Percentiles rank a stretch among this genome's conserved stretches.
phyloP scores from a whole-genome alignment of 2,329 filamentous ascomycete genomes.

The Stylonectria norvegica region DNA sequence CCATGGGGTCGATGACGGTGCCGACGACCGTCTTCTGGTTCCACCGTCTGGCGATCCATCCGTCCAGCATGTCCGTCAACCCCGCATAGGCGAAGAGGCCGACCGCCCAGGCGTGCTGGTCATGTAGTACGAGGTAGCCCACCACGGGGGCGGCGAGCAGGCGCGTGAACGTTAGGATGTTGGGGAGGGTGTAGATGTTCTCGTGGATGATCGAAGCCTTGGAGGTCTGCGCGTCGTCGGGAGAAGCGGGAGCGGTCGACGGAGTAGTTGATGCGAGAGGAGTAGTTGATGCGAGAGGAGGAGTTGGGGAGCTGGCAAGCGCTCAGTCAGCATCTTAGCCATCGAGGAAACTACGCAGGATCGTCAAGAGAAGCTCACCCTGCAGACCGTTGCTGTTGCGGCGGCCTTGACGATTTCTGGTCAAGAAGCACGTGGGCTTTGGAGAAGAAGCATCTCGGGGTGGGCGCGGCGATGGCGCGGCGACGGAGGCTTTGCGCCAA shows the following conservation, averaged over 20 bases:
- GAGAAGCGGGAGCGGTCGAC: too few species aligned
- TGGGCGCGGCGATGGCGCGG: background rate
- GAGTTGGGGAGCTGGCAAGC: background rate
- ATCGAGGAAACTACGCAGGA: background rate
- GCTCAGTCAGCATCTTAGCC: background rate
- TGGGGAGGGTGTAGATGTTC: conserved; percentile 96
- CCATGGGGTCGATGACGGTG: conserved; percentile 93
- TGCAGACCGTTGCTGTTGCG: background rate
- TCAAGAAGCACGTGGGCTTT: conserved; percentile 2
- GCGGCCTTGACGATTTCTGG: too few species aligned
- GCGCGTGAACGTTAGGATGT: conserved; percentile 84
- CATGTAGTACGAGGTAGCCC: conserved; percentile 83
- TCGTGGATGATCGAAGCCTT: conserved; percentile 52
- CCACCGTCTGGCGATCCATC: conserved; percentile 87
- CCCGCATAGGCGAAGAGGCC: conserved; percentile 90
- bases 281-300: background rate
- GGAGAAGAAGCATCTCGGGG: conserved; percentile 8
- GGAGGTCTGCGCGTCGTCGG: conserved; percentile 1
- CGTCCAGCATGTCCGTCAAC: conserved; percentile 87
- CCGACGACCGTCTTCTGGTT: conserved; percentile 90
- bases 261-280: background rate
- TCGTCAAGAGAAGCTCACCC: background rate
- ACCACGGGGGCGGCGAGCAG: conserved; percentile 78
- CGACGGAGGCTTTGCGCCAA: conserved; percentile 10
- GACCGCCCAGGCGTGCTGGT: conserved; percentile 74